Conservation (phyloP, 2,329 filamentous ascomycete species). For the Pseudopyricularia cyperi region DNA sequence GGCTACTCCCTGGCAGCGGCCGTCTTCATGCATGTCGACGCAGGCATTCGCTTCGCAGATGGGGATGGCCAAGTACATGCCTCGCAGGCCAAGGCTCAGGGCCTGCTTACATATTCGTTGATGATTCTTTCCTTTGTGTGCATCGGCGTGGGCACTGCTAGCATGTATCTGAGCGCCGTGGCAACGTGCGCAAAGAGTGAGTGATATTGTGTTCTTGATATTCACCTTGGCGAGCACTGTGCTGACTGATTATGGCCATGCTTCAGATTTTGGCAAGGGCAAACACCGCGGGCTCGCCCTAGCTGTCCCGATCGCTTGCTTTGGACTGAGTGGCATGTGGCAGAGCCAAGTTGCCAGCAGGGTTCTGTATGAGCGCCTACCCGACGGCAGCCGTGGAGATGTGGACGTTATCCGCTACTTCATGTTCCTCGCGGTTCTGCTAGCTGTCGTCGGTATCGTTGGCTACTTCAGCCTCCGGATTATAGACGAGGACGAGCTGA, state of each 20-base stretch:
- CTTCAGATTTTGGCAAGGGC: constrained; percentile 66
- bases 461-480: constrained; percentile 65
- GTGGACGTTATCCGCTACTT: constrained; percentile 78
- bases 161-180: constrained; percentile 83
- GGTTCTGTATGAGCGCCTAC: constrained; percentile 55
- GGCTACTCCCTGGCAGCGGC: constrained; percentile 78
- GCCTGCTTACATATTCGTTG: constrained; percentile 46
- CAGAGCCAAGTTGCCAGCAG: constrained; percentile 76
- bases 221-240: not conserved
- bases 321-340: constrained; percentile 93
- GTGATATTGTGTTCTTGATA: not conserved
- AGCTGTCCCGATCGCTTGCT: constrained; percentile 80
- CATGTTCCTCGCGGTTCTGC: constrained; percentile 63
- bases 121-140: constrained; percentile 80
- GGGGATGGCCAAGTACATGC: constrained; percentile 10
- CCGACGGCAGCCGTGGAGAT: constrained; percentile 50
- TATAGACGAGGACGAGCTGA: constrained; percentile 74
- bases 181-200: constrained; percentile 83
- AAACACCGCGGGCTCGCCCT: constrained; percentile 80
- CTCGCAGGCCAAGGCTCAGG: constrained; percentile 11
- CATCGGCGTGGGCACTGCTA: constrained; percentile 72
- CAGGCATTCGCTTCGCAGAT: constrained; percentile 9
- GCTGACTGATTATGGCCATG: not conserved
- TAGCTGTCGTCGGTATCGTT: constrained; percentile 56
- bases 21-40: constrained; percentile 43